Percentiles rank a stretch among this genome's conserved stretches.
Conservation (phyloP, 805 yeast genomes). For the Sungouiella blattae region DNA sequence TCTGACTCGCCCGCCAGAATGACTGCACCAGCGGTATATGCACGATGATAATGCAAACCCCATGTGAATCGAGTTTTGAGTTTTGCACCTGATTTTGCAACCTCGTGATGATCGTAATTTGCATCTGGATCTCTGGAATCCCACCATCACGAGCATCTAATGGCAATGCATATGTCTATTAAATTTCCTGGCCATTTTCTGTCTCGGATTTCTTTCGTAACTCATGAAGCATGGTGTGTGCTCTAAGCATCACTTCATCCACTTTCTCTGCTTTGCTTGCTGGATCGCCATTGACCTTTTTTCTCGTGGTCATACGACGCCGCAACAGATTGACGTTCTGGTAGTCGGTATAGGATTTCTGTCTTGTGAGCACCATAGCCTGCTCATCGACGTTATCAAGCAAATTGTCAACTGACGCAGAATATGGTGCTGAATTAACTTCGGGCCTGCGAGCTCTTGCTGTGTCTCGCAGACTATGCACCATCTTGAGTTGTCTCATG, state of each 20-base stretch:
- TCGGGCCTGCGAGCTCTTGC: neutral
- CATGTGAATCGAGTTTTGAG: too few relatives aligned
- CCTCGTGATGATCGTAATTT: too few relatives aligned
- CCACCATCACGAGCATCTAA: too few relatives aligned
- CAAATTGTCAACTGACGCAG: neutral
- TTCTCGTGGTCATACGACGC: slow-evolving; percentile 36
- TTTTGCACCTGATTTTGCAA: too few relatives aligned
- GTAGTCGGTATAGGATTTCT: slow-evolving; percentile 18
- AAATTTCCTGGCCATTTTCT: too few relatives aligned
- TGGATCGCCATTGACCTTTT: slow-evolving; percentile 23
- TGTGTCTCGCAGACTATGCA: neutral
- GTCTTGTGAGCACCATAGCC: neutral
- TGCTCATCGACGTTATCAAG: neutral
- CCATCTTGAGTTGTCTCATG: slow-evolving; percentile 1
- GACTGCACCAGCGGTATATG: too few relatives aligned
- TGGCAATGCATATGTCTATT: too few relatives aligned
- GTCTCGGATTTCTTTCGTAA: slow-evolving; percentile 9
- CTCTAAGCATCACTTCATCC: slow-evolving; percentile 29
- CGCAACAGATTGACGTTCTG: slow-evolving; percentile 38
- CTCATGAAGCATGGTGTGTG: slow-evolving; percentile 39
- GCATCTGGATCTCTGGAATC: too few relatives aligned
- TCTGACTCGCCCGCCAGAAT: too few relatives aligned
- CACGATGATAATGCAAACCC: too few relatives aligned
- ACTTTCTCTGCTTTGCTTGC: slow-evolving; percentile 6
- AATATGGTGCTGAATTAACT: neutral